A percentile compares a stretch with the other conserved stretches of the same genome.
These are phyloP conservation scores for Calocera cornea DNA, from an alignment of 768 basidiomycete species.

Conservation along the genomic window DNA sequence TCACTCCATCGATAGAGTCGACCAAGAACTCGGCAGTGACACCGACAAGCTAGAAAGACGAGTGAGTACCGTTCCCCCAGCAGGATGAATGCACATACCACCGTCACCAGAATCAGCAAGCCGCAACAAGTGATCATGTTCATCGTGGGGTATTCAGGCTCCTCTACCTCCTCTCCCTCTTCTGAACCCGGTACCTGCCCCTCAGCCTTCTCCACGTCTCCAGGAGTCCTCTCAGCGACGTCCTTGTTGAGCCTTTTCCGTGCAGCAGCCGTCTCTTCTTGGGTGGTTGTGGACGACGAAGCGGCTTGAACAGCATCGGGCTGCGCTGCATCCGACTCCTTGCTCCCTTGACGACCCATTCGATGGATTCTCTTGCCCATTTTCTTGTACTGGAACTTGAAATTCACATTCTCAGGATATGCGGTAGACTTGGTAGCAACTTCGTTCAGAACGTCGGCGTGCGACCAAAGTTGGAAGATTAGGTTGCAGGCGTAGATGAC, in stretches of 20 bases:
- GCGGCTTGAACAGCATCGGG: not conserved
- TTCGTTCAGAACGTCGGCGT: slow-evolving; percentile 46
- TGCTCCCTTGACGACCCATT: not conserved
- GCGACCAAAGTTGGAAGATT: slow-evolving; percentile 64
- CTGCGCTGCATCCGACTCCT: not conserved
- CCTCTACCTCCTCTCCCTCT: slow-evolving; percentile 23
- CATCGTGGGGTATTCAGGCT: slow-evolving; percentile 42
- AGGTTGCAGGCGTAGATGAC: slow-evolving; percentile 63
- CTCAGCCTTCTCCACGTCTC: not conserved
- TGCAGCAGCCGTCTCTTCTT: not conserved
- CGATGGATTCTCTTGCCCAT: not conserved
- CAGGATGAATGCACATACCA: slow-evolving; percentile 32
- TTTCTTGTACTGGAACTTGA: not conserved
- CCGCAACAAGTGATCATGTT: slow-evolving; percentile 45
- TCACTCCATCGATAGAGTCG: slow-evolving; percentile 66
- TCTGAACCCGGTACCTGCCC: slow-evolving; percentile 12
- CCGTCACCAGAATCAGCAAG: slow-evolving; percentile 45
- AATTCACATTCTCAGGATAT: slow-evolving; percentile 12
- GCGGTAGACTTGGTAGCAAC: slow-evolving; percentile 17
- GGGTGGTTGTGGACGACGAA: not conserved
- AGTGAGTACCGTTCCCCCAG: not conserved
- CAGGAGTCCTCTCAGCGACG: not conserved
- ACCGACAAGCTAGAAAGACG: slow-evolving; percentile 33
- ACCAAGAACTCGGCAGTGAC: slow-evolving; percentile 60
- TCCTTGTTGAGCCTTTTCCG: not conserved